A percentile compares a stretch with the other conserved stretches of the same genome.
Evolutionary conservation across 306 rosid genomes (phyloP).

Genomic region (Malus asiatica): DNA sequence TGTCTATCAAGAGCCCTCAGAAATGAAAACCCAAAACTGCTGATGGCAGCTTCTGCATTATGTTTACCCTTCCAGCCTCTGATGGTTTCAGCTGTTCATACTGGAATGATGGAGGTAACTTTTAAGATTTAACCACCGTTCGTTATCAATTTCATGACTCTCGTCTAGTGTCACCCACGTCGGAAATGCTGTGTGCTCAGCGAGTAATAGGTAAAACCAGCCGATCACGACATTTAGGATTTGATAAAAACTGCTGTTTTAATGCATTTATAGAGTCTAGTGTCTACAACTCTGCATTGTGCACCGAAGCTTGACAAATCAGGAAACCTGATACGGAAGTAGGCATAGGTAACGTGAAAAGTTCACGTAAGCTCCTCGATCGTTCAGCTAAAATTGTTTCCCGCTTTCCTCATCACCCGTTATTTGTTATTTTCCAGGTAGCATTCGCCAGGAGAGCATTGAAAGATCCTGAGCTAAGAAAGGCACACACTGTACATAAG

Average conservation of each 20-base stretch:
- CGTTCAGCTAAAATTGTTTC: background rate
- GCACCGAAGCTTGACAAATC: too few relatives aligned
- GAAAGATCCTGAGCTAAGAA: constrained; percentile 78
- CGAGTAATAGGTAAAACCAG: background rate
- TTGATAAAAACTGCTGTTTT: background rate
- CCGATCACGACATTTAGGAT: background rate
- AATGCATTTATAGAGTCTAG: background rate
- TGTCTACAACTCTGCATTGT: background rate
- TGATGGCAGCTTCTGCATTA: constrained; percentile 88
- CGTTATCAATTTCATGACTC: background rate
- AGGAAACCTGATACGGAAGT: too few relatives aligned
- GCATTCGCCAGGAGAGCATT: constrained; percentile 82
- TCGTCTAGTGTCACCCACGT: background rate
- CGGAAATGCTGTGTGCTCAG: background rate
- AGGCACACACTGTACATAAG: constrained; percentile 75
- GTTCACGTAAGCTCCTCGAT: background rate
- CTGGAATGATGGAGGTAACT: constrained; percentile 95
- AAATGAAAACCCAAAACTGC: constrained; percentile 67
- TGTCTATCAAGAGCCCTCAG: constrained; percentile 80
- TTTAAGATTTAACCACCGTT: background rate
- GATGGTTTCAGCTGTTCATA: constrained; percentile 88
- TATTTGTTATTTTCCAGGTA: constrained; percentile 39
- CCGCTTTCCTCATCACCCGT: too few relatives aligned
- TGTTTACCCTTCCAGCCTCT: constrained; percentile 76
- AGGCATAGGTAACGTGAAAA: background rate